Base-by-base conservation (phyloP, 331 rosid species). In the Saraca asoca region DNA sequence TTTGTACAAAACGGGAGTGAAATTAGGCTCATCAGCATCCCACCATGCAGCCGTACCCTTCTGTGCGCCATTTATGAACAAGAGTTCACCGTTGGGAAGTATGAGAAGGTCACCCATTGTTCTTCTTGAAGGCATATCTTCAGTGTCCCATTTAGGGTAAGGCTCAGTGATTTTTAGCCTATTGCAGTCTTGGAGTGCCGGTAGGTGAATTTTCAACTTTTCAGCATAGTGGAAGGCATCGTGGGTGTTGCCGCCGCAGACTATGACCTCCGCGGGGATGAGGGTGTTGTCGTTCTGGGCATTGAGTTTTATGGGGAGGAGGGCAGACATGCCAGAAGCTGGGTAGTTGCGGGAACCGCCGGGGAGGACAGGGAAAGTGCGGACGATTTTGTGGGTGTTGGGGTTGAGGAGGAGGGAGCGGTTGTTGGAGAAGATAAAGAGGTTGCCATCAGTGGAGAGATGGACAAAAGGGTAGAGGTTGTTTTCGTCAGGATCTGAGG, bases 281-380 rank as follows among this genome's bases (percentile, higher is more conserved):
- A 2, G 13, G 0, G 0, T 2, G 0, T 68, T 19, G 17, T 65
- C 16, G 1, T 14, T 69, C 20, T 31, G 38, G 19, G 62, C 77
- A 2, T 60, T 31, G 52, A 94, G 97, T 13, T 78, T 79, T 17
- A 90, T 35, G 0, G 99, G 99, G 29, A 94, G 87, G 29, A 94
- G 80, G 0, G 79, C 80, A 0, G 97, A 94, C 93, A 82, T 88
- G 15, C 81, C 99, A 0, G 97, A 90, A 0, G 97, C 87, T 0
- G 99, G 97, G 83, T 94, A 94, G 89, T 88, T 90, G 0, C 99
- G 70, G 2, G 96, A 75, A 4, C 97, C 97, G 0, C 97, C 97
- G 0, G 46, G 45, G 16, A 94, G 69, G 48, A 60, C 54, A 0
- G 90, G 96, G 56, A 34, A 85, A 29, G 85, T 88, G 0, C 82